Percentiles rank a stretch among this genome's conserved stretches.
phyloP scores from a whole-genome alignment of 1,284 basidiomycete genomes.

The Phellopilus nigrolimitatus region DNA sequence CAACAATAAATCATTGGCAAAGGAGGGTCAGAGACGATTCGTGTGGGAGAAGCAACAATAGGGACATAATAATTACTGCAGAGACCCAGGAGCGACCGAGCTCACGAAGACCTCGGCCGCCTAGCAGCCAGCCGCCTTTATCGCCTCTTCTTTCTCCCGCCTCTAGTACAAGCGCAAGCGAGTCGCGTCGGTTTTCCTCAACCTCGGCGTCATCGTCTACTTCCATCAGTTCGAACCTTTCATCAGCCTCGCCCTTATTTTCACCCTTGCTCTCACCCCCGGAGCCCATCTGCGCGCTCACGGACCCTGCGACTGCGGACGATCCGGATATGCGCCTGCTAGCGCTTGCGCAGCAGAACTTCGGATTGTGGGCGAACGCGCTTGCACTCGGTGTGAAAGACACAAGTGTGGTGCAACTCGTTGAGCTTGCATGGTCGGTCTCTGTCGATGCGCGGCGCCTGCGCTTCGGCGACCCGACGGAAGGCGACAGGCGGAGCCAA shows the following conservation, averaged over 20 bases:
- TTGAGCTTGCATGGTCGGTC: constrained; percentile 7
- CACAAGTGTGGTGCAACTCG: neutral
- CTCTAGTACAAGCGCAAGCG: neutral
- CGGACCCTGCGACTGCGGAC: neutral
- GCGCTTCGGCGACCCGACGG: constrained; percentile 1
- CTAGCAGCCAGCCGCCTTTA: neutral
- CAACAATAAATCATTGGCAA: neutral
- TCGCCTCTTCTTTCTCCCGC: constrained; percentile 1
- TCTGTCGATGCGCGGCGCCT: constrained; percentile 4
- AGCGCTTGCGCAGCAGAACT: constrained; percentile 10
- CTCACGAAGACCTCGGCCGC: neutral
- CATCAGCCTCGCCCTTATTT: constrained; percentile 20
- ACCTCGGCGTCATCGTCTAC: constrained; percentile 10
- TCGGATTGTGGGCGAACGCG: constrained; percentile 8
- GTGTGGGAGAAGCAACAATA: neutral
- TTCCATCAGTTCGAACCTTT: constrained; percentile 19
- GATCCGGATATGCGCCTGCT: constrained; percentile 8
- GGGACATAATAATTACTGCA: constrained; percentile 2
- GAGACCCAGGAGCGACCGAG: neutral
- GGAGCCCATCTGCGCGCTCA: constrained; percentile 8
- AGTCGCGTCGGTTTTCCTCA: constrained; percentile 3
- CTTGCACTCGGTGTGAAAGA: constrained; percentile 9
- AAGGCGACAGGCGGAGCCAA: neutral
- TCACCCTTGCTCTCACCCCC: neutral
- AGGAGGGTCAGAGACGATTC: neutral